Base-by-base conservation (phyloP, 2,329 filamentous ascomycete genomes). In the Scedosporium aurantiacum region DNA sequence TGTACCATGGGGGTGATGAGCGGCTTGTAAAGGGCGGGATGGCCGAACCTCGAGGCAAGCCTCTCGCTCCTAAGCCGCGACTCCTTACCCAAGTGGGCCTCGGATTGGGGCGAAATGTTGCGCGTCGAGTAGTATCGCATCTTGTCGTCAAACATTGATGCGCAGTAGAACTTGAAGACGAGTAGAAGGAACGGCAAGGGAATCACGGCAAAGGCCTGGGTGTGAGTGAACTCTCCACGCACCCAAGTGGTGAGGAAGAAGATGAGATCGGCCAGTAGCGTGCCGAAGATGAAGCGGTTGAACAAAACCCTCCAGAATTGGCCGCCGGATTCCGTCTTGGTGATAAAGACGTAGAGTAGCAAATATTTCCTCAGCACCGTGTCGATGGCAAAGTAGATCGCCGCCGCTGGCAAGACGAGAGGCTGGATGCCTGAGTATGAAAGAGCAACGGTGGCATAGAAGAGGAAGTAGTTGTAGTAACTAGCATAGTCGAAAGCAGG, bases 381-480 rank as follows among this genome's bases (percentile, higher is more conserved):
- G 72, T 99, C 94, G 58, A 99, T 78, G 59, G 79, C 77, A 72
- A 97, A 97, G 79, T 97, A 99, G 32, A 97, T 75, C 1, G 92
- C 91, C 0, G 90, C 91, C 45, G 95, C 89, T 0, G 90, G 86
- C 6, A 99, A 80, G 1, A 94, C 88, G 25, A 97, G 80, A 0
- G 94, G 94, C 73, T 97, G 94, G 60, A 97, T 80, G 1, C 86
- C 85, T 1, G 88, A 86, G 69, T 94, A 97, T 68, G 87, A 91
- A 16, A 99, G 79, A 0, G 91, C 88, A 37, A 97, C 89, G 0
- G 93, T 97, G 25, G 89, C 81, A 76, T 97, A 99, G 75, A 90
- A 99, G 32, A 97, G 79, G 74, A 97, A 97, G 73, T 96, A 97
- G 73, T 97, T 97, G 81, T 97, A 99, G 76, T 97, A 97, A 67